phyloP scores from a whole-genome alignment of 2,329 filamentous ascomycete species.

The Hymenoscyphus infarciens region DNA sequence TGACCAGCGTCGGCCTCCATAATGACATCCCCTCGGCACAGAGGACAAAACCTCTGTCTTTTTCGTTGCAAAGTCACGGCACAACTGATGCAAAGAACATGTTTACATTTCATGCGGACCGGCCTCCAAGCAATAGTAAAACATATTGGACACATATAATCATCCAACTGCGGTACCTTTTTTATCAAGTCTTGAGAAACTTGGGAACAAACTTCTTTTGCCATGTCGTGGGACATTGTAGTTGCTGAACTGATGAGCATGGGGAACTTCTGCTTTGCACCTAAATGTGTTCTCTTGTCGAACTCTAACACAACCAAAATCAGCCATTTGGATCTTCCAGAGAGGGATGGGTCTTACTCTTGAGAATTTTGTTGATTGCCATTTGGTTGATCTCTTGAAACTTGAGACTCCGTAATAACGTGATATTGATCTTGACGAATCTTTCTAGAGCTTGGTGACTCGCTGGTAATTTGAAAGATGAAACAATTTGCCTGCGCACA shows the following conservation, averaged over 20 bases:
- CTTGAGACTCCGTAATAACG: slow-evolving; percentile 73
- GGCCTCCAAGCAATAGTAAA: slow-evolving; percentile 77
- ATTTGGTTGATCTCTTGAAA: slow-evolving; percentile 82
- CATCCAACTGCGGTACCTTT: slow-evolving; percentile 76
- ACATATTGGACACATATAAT: slow-evolving; percentile 80
- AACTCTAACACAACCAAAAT: slow-evolving; percentile 56
- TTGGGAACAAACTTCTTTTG: slow-evolving; percentile 71
- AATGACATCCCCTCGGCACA: slow-evolving; percentile 71
- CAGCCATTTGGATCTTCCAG: slow-evolving; percentile 2
- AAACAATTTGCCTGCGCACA: slow-evolving; percentile 53
- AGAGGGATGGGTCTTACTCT: slow-evolving; percentile 54
- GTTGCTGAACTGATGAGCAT: slow-evolving; percentile 54
- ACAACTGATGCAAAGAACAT: slow-evolving; percentile 82
- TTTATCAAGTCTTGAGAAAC: slow-evolving; percentile 69
- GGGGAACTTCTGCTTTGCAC: slow-evolving; percentile 61
- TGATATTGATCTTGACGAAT: slow-evolving; percentile 69
- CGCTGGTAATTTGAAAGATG: slow-evolving; percentile 61
- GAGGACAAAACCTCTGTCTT: slow-evolving; percentile 65
- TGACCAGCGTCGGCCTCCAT: slow-evolving; percentile 64
- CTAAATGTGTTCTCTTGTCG: slow-evolving; percentile 77
- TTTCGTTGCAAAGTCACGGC: slow-evolving; percentile 75
- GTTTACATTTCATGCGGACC: slow-evolving; percentile 69
- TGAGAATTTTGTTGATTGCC: slow-evolving; percentile 79
- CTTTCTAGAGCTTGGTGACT: slow-evolving; percentile 61
- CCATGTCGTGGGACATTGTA: slow-evolving; percentile 63